Evolutionary conservation across 306 rosid species (phyloP).

Genomic region (Ceratonia siliqua): DNA sequence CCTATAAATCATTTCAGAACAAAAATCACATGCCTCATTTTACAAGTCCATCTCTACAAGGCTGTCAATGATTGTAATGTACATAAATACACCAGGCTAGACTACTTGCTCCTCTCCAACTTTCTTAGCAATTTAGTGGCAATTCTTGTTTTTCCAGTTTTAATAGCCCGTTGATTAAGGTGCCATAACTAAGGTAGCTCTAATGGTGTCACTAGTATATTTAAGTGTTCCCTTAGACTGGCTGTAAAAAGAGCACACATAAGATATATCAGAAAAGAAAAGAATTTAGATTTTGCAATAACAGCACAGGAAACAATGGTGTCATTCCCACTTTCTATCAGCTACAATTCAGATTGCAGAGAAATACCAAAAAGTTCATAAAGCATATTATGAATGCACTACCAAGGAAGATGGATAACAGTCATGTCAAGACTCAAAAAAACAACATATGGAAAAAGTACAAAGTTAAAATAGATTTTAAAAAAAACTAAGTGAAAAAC

Average conservation of each 20-base stretch:
- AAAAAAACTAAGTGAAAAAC: neutral
- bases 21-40: neutral
- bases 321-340: neutral
- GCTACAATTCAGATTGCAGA: neutral
- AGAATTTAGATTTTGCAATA: too few species aligned
- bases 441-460: neutral
- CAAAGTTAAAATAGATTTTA: too few species aligned
- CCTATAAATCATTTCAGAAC: neutral
- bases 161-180: neutral
- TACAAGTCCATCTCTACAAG: slow-evolving; percentile 20
- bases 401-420: neutral
- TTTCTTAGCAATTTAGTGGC: neutral
- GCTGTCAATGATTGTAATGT: neutral
- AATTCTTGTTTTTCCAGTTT: neutral
- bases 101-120: too few species aligned
- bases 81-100: neutral
- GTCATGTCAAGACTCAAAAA: neutral
- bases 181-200: neutral
- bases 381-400: neutral
- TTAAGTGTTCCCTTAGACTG: too few species aligned
- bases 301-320: too few species aligned
- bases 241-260: neutral
- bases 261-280: neutral
- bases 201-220: too few species aligned
- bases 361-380: neutral